Percentiles rank a stretch among this genome's conserved stretches.
These are phyloP conservation scores for Sporormia fimetaria DNA, from an alignment of 495 filamentous ascomycete genomes.

Conservation along the genomic window DNA sequence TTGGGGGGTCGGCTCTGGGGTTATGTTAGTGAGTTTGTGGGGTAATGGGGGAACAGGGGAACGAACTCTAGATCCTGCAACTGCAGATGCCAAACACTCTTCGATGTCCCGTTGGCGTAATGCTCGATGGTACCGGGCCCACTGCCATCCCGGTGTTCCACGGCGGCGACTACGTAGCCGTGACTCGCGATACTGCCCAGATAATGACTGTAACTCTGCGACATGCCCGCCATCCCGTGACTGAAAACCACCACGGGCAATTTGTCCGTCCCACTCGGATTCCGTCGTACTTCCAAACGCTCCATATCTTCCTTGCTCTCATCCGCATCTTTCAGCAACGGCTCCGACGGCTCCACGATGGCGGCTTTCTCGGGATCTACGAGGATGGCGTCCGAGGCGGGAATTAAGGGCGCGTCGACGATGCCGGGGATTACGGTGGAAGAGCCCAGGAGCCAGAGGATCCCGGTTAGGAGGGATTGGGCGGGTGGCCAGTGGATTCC, in stretches of 20 bases:
- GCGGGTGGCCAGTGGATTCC: slow-evolving; percentile 31
- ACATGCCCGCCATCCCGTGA: slow-evolving; percentile 42
- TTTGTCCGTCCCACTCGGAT: slow-evolving; percentile 27
- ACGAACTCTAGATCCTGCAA: slow-evolving; percentile 18
- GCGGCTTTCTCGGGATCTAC: slow-evolving; percentile 4
- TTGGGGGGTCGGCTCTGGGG: slow-evolving; percentile 8
- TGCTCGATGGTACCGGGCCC: slow-evolving; percentile 39
- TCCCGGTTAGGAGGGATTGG: slow-evolving; percentile 37
- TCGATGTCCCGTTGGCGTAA: slow-evolving; percentile 23
- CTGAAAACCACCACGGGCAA: slow-evolving; percentile 43
- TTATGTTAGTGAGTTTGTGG: slow-evolving; percentile 1
- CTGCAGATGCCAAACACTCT: slow-evolving; percentile 24
- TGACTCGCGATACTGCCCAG: slow-evolving; percentile 43
- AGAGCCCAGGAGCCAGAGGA: slow-evolving; percentile 35
- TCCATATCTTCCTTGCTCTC: neutral
- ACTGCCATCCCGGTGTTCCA: slow-evolving; percentile 46
- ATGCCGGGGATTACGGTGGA: slow-evolving; percentile 25
- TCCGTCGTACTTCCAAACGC: neutral
- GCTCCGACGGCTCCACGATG: neutral
- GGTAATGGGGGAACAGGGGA: neutral
- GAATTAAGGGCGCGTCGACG: slow-evolving; percentile 14
- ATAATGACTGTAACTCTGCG: slow-evolving; percentile 43
- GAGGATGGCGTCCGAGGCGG: neutral
- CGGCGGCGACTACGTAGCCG: slow-evolving; percentile 40
- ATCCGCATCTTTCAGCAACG: neutral